These are phyloP conservation scores for Nemania sp. DNA, from an alignment of 2,329 filamentous ascomycete genomes.

Conservation along the genomic window DNA sequence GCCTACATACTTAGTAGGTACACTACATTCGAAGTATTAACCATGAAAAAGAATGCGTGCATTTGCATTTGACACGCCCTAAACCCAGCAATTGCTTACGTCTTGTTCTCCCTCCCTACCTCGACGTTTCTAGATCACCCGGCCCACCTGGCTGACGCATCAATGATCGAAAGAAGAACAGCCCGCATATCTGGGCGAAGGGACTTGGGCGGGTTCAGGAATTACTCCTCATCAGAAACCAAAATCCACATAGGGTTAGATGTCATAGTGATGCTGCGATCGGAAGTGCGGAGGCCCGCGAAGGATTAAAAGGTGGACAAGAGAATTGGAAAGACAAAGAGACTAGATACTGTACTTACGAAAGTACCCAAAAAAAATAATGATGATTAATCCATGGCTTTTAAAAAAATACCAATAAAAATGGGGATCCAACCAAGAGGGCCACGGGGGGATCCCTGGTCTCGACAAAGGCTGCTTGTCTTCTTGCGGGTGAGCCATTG, in stretches of 20 bases:
- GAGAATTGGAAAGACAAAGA: not conserved
- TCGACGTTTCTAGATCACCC: slow-evolving; percentile 5
- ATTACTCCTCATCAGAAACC: slow-evolving; percentile 11
- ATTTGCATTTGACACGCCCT: slow-evolving; percentile 7
- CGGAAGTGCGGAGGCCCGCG: slow-evolving; percentile 13
- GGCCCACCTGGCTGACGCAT: slow-evolving; percentile 26
- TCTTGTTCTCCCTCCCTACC: not conserved
- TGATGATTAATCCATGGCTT: not conserved
- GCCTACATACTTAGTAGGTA: no score
- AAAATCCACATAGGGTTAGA: slow-evolving; percentile 14
- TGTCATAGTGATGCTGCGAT: slow-evolving; percentile 19
- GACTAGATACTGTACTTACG: not conserved
- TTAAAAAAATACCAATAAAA: no score
- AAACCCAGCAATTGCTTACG: slow-evolving; percentile 8
- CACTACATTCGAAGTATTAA: slow-evolving; percentile 11
- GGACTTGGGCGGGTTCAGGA: slow-evolving; percentile 4
- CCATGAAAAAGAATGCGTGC: slow-evolving; percentile 14
- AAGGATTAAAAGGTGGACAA: not conserved
- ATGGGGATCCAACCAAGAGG: not conserved
- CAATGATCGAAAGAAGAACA: slow-evolving; percentile 23
- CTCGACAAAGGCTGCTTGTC: not conserved
- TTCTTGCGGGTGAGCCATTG: not conserved
- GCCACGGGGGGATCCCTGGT: not conserved
- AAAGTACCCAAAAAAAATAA: not conserved
- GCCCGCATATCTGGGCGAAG: slow-evolving; percentile 16